Evolutionary conservation across 2,329 filamentous ascomycete species (phyloP), one percentile per base, ranked within the genome.

Genomic region (Calcarisporium arbuscula): DNA sequence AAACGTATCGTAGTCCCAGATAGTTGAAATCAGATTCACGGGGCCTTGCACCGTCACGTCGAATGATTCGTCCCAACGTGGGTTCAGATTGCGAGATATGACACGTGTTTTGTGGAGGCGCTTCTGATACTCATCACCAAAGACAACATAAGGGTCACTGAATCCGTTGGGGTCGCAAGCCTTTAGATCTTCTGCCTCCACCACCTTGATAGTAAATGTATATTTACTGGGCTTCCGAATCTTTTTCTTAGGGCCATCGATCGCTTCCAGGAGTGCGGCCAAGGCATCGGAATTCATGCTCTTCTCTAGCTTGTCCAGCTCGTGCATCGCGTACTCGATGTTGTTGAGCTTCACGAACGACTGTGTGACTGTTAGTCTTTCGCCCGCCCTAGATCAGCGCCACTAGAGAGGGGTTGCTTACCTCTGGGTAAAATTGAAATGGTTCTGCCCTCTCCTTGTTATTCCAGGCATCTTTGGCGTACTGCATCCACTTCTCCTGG

Each of bases 321-420:
- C 86, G 37, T 88, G 76, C 63, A 94, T 88, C 5, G 89, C 90
- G 60, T 87, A 96, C 61, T 95, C 90, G 45, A 98, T 81, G 52
- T 98, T 94, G 68, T 98, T 98, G 47, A 98, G 74, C 61, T 96
- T 98, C 42, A 98, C 88, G 50, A 98, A 84, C 5, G 89, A 95
- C 85, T 95, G 47, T 27, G 28, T 29, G 11, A 6, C 11, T 34
- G 45, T 64, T 51, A 64, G 58, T 40, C 42, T 32, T 27, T 33
- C n/a, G n/a, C n/a, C n/a, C n/a, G n/a, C n/a, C n/a, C n/a, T n/a
- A n/a, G n/a, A n/a, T n/a, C n/a, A n/a, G n/a, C n/a, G n/a, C n/a
- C n/a, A 28, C 12, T 36, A 14, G 39, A 31, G 21, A 35, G 10
- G 27, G 19, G 26, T 8, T 9, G 12, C 70, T 61, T 65, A 89